Evolutionary conservation across 2,329 filamentous ascomycete species (phyloP), one percentile per base, ranked within the genome.

Genomic region (Calonectria multiphialidica): DNA sequence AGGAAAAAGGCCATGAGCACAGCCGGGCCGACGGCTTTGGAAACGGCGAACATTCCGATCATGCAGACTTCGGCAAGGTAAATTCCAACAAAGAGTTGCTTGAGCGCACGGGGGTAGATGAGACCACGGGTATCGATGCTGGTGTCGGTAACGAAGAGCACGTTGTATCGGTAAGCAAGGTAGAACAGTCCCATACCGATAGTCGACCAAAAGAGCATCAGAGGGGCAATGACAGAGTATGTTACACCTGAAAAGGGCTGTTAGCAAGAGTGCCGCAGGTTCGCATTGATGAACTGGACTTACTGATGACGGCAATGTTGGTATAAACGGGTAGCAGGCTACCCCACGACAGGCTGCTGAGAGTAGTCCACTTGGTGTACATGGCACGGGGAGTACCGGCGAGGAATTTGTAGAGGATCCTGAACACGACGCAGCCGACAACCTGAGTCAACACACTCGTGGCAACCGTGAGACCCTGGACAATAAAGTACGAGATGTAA

Each of bases 401-500:
- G 33, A 97, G 87, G 73, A 94, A 87, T 77, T 90, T 93, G 81
- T 93, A 93, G 47, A 96, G 84, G 4, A 90, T 75, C 44, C 92
- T 90, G 80, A 93, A 93, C 65, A 96, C 82, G 70, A 95, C 83
- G 70, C 96, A 87, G 15, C 93, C 85, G 2, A 85, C 80, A 15
- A 86, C 93, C 79, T 96, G 94, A 45, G 96, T 89, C 15, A 98
- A 83, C 15, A 93, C 91, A 66, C 91, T 89, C 0, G 93, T 89
- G n/a, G 94, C 93, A 75, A 96, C 91, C 0, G 92, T 93, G 61
- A 98, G 86, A 63, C 95, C 95, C 82, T 98, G 95, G 1, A 98
- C 87, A 47, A 98, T 91, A 76, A 98, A 96, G 85, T 97, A 98
- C 16, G 84, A 94, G 65, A 98, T 93, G 85, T 98, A 99, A 81